Percentiles rank a stretch among this genome's conserved stretches.
These are phyloP conservation scores for Neurospora africana DNA, from an alignment of 495 filamentous ascomycete species.

Conservation along the genomic window DNA sequence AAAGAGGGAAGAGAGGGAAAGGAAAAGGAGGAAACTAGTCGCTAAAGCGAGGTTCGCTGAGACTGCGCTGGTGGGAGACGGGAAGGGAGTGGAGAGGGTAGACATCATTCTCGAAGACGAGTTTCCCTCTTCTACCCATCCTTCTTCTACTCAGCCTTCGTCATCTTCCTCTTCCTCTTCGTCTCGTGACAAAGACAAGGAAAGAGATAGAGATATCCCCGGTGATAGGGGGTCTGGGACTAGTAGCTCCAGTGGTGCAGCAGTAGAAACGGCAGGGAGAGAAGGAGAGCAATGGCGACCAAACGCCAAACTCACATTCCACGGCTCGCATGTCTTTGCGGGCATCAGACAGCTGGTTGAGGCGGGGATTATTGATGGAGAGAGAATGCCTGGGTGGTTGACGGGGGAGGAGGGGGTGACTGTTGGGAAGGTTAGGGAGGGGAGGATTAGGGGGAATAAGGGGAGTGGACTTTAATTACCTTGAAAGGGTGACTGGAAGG, in stretches of 20 bases:
- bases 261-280: slow-evolving; percentile 22
- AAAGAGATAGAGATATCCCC: background rate
- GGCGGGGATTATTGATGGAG: slow-evolving; percentile 58
- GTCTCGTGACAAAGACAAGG: background rate
- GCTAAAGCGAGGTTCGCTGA: slow-evolving; percentile 48
- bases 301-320: slow-evolving; percentile 53
- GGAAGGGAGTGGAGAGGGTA: slow-evolving; percentile 47
- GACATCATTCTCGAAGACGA: slow-evolving; percentile 50
- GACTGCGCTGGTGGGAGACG: slow-evolving; percentile 38
- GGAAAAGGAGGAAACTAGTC: slow-evolving; percentile 34
- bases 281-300: slow-evolving; percentile 39
- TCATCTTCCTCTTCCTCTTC: background rate
- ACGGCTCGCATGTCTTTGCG: slow-evolving; percentile 70
- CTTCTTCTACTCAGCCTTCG: background rate
- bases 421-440: slow-evolving; percentile 52
- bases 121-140: slow-evolving; percentile 25
- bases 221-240: slow-evolving; percentile 19
- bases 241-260: slow-evolving; percentile 13
- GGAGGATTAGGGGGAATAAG: slow-evolving; percentile 43
- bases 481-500: no score
- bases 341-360: slow-evolving; percentile 70
- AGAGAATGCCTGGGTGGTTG: slow-evolving; percentile 82
- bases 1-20: slow-evolving; percentile 23
- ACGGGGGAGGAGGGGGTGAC: slow-evolving; percentile 78
- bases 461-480: slow-evolving; percentile 40